These are phyloP conservation scores for Ogataea populi-albae DNA, from an alignment of 805 yeast species.

Conservation along the genomic window DNA sequence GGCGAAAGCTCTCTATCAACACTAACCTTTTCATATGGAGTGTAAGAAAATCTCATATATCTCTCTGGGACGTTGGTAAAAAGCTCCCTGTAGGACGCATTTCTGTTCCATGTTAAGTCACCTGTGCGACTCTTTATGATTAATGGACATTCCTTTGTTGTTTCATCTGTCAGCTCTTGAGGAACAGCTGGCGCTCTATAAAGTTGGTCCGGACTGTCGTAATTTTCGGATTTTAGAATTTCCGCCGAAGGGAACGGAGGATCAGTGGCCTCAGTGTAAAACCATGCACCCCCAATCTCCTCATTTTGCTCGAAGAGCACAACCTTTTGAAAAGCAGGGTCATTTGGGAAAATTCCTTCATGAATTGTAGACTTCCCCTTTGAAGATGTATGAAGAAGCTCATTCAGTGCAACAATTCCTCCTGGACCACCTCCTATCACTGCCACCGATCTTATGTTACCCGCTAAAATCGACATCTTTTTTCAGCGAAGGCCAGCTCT, in stretches of 20 bases:
- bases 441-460: constrained; percentile 6
- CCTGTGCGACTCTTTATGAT: constrained; percentile 14
- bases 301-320: constrained; percentile 38
- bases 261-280: constrained; percentile 17
- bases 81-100: constrained; percentile 59
- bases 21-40: constrained; percentile 41
- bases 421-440: constrained; percentile 12
- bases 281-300: constrained; percentile 40
- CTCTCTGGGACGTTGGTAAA: constrained; percentile 67
- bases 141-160: constrained; percentile 30
- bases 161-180: constrained; percentile 11
- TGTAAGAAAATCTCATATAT: constrained; percentile 62
- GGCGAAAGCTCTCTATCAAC: constrained; percentile 28
- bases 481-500: too few species aligned
- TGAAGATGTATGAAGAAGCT: constrained; percentile 23
- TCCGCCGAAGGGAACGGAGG: constrained; percentile 19
- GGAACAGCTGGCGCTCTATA: constrained; percentile 23
- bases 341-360: constrained; percentile 5
- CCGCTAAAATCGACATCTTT: too few species aligned
- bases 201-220: constrained; percentile 5
- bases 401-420: constrained; percentile 9
- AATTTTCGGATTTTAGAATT: constrained; percentile 4
- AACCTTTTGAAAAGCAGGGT: constrained; percentile 31
- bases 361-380: constrained; percentile 28
- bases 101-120: constrained; percentile 30